Evolutionary conservation across 1,284 basidiomycete species (phyloP).

Genomic region (Heliocybe sulcata): DNA sequence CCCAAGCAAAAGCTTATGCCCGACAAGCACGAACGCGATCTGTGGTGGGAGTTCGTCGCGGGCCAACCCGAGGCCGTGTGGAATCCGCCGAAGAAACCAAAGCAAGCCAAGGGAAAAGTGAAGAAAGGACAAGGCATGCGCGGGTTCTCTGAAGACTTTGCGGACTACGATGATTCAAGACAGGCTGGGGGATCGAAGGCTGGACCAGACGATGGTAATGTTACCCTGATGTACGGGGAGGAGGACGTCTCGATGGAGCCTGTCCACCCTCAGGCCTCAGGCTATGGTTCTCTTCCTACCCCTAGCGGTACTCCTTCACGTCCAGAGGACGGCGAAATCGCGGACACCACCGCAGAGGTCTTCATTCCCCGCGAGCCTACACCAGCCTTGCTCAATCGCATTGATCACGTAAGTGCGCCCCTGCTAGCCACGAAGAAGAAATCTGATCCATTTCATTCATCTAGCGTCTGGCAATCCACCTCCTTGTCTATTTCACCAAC

Average conservation of each 20-base stretch:
- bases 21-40: constrained; percentile 60
- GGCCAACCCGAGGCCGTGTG: constrained; percentile 63
- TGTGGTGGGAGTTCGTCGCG: constrained; percentile 72
- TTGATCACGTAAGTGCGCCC: constrained; percentile 52
- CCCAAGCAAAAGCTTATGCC: constrained; percentile 39
- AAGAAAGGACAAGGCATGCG: constrained; percentile 25
- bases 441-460: constrained; percentile 7
- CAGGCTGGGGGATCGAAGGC: background rate
- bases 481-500: constrained; percentile 76
- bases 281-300: constrained; percentile 29
- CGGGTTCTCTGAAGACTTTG: constrained; percentile 19
- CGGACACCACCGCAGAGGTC: background rate
- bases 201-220: background rate
- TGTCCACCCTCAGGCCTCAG: constrained; percentile 9
- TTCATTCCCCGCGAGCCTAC: constrained; percentile 42
- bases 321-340: constrained; percentile 7
- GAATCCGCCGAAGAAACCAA: constrained; percentile 44
- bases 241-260: constrained; percentile 33
- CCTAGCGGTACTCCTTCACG: constrained; percentile 31
- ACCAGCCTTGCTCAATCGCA: constrained; percentile 42
- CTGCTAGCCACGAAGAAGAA: constrained; percentile 9
- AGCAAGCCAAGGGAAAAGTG: constrained; percentile 16
- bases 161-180: background rate
- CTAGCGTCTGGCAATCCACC: constrained; percentile 63
- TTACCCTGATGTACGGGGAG: constrained; percentile 22